Base-by-base conservation (phyloP, 495 filamentous ascomycete species). In the Podospora bellae-mahoneyi region DNA sequence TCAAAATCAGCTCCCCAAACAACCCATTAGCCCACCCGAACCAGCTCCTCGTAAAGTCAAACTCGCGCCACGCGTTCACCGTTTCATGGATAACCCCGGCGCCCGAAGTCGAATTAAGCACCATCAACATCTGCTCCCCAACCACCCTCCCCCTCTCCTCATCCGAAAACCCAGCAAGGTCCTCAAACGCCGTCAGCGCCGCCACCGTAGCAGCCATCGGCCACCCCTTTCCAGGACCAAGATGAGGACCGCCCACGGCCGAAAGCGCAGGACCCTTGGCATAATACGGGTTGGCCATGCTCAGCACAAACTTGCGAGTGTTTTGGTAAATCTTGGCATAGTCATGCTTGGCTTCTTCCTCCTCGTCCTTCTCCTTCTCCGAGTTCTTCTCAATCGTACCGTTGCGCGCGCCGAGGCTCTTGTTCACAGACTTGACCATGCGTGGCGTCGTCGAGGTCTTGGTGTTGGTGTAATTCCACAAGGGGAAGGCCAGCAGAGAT, bases 1-100 rank as follows among this genome's bases (percentile, higher is more conserved):
- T 64, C 69, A 91, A 68, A 44, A 91, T 81, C 76, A 86, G 80
- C 73, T 90, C 86, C 2, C 88, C 88, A 73, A 90, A 89, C 66
- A 91, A 76, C 18, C 88, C 88, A 71, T 90, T 91, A 5, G 86
- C 87, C 88, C 88, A 90, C 1, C 87, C 88, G 65, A 90, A 90
- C 87, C 88, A 90, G 70, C 85, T 81, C 71, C 88, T 77, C 34
- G 87, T 85, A 85, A 85, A 91, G 59, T 80, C 71, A 9, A 68
- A 74, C 67, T 76, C 78, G 68, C 86, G 77, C 71, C 82, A 87
- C 16, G 78, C 82, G 70, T 87, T 80, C 61, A 89, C 83, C 68
- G 85, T 87, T 78, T 89, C 86, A 72, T 89, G 87, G 20, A 89
- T 81, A 34, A 89, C 75, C 5, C 87, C 87, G 23, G 79, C 79